These are phyloP conservation scores for Prunus campanulata DNA, from an alignment of 306 rosid genomes.

Conservation along the genomic window DNA sequence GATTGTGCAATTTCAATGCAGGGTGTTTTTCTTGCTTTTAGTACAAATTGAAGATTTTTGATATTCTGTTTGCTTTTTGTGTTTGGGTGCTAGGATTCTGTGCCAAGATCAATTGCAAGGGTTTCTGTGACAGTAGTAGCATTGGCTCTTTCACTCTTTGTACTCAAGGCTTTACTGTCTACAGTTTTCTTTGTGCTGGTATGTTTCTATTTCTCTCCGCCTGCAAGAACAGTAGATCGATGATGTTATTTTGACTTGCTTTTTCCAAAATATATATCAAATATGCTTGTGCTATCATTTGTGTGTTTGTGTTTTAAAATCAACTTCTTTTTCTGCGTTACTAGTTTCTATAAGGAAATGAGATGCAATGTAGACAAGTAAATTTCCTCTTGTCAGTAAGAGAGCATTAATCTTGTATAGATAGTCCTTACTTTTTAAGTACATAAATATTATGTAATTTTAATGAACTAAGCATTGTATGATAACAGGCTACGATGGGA, in stretches of 20 bases:
- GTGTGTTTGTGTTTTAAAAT: too few relatives aligned
- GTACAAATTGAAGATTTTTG: too few relatives aligned
- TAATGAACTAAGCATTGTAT: conserved; percentile 11
- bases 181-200: conserved; percentile 65
- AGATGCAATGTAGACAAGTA: too few relatives aligned
- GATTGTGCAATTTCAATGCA: too few relatives aligned
- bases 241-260: too few relatives aligned
- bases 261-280: too few relatives aligned
- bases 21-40: too few relatives aligned
- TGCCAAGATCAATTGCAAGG: conserved; percentile 62
- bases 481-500: conserved; percentile 53
- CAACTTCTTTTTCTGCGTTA: too few relatives aligned
- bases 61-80: background rate
- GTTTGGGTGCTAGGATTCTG: conserved; percentile 26
- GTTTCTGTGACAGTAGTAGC: conserved; percentile 54
- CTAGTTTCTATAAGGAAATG: too few relatives aligned
- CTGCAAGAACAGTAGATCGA: too few relatives aligned
- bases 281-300: too few relatives aligned
- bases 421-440: background rate
- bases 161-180: conserved; percentile 56
- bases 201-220: background rate
- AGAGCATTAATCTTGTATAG: background rate
- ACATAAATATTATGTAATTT: background rate
- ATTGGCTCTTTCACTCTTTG: conserved; percentile 50
- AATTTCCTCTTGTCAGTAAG: too few relatives aligned